Conservation (phyloP, 2,329 filamentous ascomycete species). For the Lachnellula suecica region DNA sequence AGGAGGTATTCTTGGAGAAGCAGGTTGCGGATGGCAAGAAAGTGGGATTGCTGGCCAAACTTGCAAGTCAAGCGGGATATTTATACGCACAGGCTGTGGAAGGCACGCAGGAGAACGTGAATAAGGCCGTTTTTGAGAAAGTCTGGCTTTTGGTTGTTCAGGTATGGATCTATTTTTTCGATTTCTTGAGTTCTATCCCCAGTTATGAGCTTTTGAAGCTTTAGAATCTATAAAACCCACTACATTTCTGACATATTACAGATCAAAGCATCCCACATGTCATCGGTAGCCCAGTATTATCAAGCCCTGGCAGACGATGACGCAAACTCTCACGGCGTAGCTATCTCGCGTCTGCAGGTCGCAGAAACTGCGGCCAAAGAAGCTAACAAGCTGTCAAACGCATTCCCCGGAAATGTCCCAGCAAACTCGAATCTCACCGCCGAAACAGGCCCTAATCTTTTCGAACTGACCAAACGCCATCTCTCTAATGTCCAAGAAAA, state of each 20-base stretch:
- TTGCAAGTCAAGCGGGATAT: conserved; percentile 87
- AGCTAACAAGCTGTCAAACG: conserved; percentile 71
- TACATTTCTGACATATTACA: conserved; percentile 32
- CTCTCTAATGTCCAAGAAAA: conserved; percentile 78
- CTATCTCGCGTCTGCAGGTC: conserved; percentile 78
- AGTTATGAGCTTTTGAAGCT: too few species aligned
- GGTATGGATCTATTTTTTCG: conserved; percentile 45
- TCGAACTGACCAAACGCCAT: conserved; percentile 84
- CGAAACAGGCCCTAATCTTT: conserved; percentile 71
- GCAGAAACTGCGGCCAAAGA: conserved; percentile 79
- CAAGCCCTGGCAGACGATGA: conserved; percentile 91
- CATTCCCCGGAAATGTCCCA: conserved; percentile 78
- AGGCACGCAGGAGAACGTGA: conserved; percentile 89
- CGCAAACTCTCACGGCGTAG: conserved; percentile 79
- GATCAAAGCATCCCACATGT: conserved; percentile 79
- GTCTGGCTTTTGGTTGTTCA: conserved; percentile 84
- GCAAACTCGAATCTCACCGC: conserved; percentile 79
- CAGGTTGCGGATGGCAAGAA: conserved; percentile 93
- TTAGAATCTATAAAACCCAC: too few species aligned
- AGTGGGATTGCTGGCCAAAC: conserved; percentile 83
- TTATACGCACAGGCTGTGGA: conserved; percentile 86
- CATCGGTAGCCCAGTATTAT: conserved; percentile 87
- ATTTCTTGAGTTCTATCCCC: too few species aligned
- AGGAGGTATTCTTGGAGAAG: conserved; percentile 97
- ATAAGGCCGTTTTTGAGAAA: conserved; percentile 89